phyloP scores from a whole-genome alignment of 2,329 filamentous ascomycete species.

The Fonsecaea nubica region DNA sequence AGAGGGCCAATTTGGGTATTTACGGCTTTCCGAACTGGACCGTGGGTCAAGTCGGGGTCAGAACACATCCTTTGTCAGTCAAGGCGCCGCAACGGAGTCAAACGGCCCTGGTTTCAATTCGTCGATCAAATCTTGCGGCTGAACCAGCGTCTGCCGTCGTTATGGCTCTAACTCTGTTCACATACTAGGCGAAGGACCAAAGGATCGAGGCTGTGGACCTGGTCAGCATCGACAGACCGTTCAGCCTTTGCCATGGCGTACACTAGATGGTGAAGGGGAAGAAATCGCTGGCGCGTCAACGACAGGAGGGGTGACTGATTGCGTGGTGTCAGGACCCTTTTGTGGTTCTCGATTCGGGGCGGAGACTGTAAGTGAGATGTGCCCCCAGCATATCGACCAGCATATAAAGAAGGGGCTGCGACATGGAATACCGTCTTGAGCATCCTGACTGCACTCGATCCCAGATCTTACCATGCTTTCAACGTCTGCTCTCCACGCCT shows the following conservation, averaged over 20 bases:
- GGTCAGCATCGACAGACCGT: not conserved
- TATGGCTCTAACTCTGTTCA: not conserved
- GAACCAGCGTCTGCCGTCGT: not conserved
- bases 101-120: not conserved
- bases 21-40: not conserved
- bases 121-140: not conserved
- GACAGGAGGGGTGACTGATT: not conserved
- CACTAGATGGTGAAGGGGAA: not conserved
- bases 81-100: not conserved
- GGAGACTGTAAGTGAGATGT: not conserved
- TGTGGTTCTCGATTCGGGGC: not conserved
- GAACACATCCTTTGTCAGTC: not conserved
- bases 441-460: not conserved
- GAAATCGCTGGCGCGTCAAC: not conserved
- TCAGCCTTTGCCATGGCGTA: not conserved
- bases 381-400: not conserved
- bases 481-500: not conserved
- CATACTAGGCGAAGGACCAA: conserved; percentile 5
- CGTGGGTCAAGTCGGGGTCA: not conserved
- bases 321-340: not conserved
- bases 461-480: not conserved
- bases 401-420: not conserved
- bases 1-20: not conserved
- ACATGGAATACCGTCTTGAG: not conserved
- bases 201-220: conserved; percentile 7